Evolutionary conservation across 371 early-diverging fungal genomes (phyloP), one percentile per base, ranked within the genome.

Genomic region (Rhizomucor miehei): DNA sequence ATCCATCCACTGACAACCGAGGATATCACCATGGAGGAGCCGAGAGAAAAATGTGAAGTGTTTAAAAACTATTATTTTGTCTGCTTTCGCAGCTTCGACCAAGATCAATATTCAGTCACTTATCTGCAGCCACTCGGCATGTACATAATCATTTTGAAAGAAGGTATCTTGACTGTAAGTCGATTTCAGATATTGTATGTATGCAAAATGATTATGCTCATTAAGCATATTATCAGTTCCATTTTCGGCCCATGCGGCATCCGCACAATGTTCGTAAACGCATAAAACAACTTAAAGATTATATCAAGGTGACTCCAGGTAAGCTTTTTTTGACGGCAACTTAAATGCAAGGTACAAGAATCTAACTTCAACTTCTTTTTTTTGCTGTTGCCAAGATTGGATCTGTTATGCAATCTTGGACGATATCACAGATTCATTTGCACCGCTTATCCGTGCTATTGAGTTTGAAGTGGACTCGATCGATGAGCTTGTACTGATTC

Each of bases 1-100:
- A 86, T 97, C 25, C 97, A 97, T 57, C 94, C 97, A 17, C 67
- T 97, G 45, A 95, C 95, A 0, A 79, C 84, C 21, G 95, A 97
- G 70, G 97, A 95, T 53, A 91, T 97, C 47, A 82, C 85, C 56
- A 90, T 89, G 51, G 88, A 94, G 63, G 97, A 96, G 40, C 84
- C 79, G 23, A 79, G 98, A 10, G 96, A 95, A 65, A 97, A 97
- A 63, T 93, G 92, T 59, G 96, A 96, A 65, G 81, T 90, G 13
- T 95, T 94, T 55, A 72, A 82, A 24, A 88, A 88, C 52, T 97
- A 97, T 73, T 91, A 91, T 57, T 96, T 96, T 76, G 80, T 95
- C 34, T 86, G 89, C 63, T 90, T 94, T 66, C 80, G 92, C 54
- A 76, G 85, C 9, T 87, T 89, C 65, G 89, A 89, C 48, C 79